These are phyloP conservation scores for Papiliotrema fonsecae DNA, from an alignment of 1,284 basidiomycete genomes.

Conservation along the genomic window DNA sequence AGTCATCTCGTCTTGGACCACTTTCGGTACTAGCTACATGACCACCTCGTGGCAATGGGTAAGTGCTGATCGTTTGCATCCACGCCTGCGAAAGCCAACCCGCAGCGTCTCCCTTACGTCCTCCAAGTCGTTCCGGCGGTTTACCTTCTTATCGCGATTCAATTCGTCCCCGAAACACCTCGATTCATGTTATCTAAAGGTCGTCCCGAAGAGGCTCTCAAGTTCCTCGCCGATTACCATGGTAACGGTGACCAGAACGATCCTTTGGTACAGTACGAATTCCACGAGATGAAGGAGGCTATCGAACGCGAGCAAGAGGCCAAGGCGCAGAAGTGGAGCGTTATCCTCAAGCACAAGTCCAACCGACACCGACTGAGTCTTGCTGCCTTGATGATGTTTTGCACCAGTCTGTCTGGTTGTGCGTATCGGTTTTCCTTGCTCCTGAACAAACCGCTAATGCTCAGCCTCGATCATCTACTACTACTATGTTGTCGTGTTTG, in stretches of 20 bases:
- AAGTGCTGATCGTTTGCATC: constrained; percentile 1
- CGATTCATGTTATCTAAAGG: constrained; percentile 43
- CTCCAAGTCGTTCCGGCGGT: constrained; percentile 43
- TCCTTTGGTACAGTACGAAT: constrained; percentile 70
- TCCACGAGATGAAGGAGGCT: constrained; percentile 70
- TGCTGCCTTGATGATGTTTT: constrained; percentile 44
- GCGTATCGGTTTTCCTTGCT: not conserved
- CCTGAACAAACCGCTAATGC: not conserved
- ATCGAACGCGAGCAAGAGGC: constrained; percentile 60
- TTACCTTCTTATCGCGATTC: constrained; percentile 46
- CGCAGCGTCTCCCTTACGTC: constrained; percentile 43
- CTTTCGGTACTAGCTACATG: constrained; percentile 34
- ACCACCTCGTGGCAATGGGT: constrained; percentile 37
- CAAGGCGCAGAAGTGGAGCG: constrained; percentile 43
- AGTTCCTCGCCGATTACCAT: constrained; percentile 73
- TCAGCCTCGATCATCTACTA: constrained; percentile 46
- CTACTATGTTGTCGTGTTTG: constrained; percentile 46
- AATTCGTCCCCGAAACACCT: constrained; percentile 49
- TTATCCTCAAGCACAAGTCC: constrained; percentile 30
- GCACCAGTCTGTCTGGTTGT: constrained; percentile 29
- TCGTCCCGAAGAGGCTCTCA: constrained; percentile 62
- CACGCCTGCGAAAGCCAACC: not conserved
- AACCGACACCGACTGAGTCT: constrained; percentile 43
- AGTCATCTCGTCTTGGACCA: constrained; percentile 36
- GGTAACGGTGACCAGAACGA: constrained; percentile 62